Evolutionary conservation across 2,329 filamentous ascomycete genomes (phyloP).

Genomic region (Verticillium nubilum): DNA sequence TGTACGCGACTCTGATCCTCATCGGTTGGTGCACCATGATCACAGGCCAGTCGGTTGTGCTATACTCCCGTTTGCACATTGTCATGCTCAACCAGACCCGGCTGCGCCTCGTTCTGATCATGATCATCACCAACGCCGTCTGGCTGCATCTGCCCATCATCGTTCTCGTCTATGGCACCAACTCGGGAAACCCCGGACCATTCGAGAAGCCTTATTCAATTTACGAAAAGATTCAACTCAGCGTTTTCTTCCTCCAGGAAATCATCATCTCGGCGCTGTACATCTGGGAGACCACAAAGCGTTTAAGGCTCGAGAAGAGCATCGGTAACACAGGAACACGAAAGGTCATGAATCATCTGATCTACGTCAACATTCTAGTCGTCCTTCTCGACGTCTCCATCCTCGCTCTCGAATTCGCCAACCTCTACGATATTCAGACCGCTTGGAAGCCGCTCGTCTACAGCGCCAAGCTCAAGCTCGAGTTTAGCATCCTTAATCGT

Average conservation of each 20-base stretch:
- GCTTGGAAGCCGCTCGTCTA: slow-evolving; percentile 27
- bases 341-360: slow-evolving; percentile 33
- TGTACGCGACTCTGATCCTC: slow-evolving; percentile 28
- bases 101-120: slow-evolving; percentile 43
- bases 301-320: slow-evolving; percentile 16
- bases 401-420: slow-evolving; percentile 23
- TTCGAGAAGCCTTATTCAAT: slow-evolving; percentile 34
- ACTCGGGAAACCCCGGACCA: slow-evolving; percentile 26
- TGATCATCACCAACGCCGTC: slow-evolving; percentile 51
- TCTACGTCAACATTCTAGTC: slow-evolving; percentile 39
- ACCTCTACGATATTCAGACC: slow-evolving; percentile 26
- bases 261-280: slow-evolving; percentile 47
- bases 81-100: slow-evolving; percentile 43
- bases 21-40: slow-evolving; percentile 47
- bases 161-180: slow-evolving; percentile 48
- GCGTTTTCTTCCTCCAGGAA: slow-evolving; percentile 49
- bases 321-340: slow-evolving; percentile 10
- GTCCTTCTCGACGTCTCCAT: slow-evolving; percentile 36
- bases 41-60: slow-evolving; percentile 53
- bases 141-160: slow-evolving; percentile 49
- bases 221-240: slow-evolving; percentile 51
- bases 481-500: slow-evolving; percentile 27
- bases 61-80: slow-evolving; percentile 58
- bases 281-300: slow-evolving; percentile 44
- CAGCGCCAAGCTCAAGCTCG: slow-evolving; percentile 29